Base-by-base conservation (phyloP, 2,329 filamentous ascomycete genomes). In the Penicillium sp. region DNA sequence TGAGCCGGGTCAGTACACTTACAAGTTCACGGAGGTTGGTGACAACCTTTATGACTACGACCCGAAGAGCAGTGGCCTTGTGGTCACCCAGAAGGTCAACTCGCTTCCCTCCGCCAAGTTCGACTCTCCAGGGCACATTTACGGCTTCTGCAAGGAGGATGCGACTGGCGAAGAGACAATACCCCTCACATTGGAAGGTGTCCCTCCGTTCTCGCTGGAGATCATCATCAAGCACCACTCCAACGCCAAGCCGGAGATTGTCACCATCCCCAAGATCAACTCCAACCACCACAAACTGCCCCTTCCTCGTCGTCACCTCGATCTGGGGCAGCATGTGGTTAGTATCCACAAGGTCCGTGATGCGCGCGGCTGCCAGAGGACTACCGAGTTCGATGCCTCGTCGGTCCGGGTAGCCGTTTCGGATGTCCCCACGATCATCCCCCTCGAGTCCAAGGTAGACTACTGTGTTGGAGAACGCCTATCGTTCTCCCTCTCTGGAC, bases 381-480 rank as follows among this genome's bases (percentile, higher is more conserved):
- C 89, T 66, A 89, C 89, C 49, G 88, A 91, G 52, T 80, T 83
- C 50, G 85, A 87, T 60, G 84, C 87, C 0, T 89, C 91, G 0
- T 87, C 90, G 9, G 91, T 99, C 16, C 90, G 96, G 70, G 90
- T 99, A 50, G 89, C 94, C 60, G 90, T 99, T 7, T 96, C 93
- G 68, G 92, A 98, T 69, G 91, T 95, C 0, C 95, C 95, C 1
- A 90, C 90, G 6, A 96, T 98, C 68, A 91, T 93, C 59, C 87
- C 94, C 3, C 83, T 96, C 37, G 93, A 98, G 71, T 87, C 90
- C 24, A 88, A 90, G 60, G 83, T 83, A 16, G 91, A 99, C 78
- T 97, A 94, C 78, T 99, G 95, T 75, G 93, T 99, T 11, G 95
- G 96, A 64, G 95, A 99, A 75, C 89, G 93, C 55, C 89, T 99